Base-by-base conservation (phyloP, 768 basidiomycete species). In the Tricholoma sp. region DNA sequence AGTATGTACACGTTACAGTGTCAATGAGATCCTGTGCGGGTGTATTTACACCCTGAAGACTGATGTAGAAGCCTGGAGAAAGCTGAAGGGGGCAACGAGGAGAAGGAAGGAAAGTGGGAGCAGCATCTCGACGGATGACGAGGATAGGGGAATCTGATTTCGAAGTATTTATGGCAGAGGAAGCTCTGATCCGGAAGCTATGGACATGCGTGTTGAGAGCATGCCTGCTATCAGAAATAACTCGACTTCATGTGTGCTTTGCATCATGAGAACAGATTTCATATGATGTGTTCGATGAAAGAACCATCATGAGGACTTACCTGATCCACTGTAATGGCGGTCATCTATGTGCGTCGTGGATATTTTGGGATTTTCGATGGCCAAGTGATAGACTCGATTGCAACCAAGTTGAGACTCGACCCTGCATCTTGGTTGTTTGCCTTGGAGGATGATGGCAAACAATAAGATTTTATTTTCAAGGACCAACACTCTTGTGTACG, bases 21-120 rank as follows among this genome's bases (percentile, higher is more conserved):
- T 75, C 79, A 45, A 68, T 56, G 48, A 90, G 75, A 68, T 90
- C 87, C 13, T 65, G 55, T 0, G 86, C 84, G 2, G 80, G 66
- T 54, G 75, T 68, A 29, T 68, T 57, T 34, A 82, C 60, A 28
- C 71, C 67, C 29, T 81, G 71, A 50, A 86, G 72, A 9, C 70
- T 68, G 57, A 80, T 73, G 11, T 73, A 63, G 56, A 76, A 75
- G 36, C 66, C 62, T 18, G 65, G 54, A 11, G 72, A 64, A 36
- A 77, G 72, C 36, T 70, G 68, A 32, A 76, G 68, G 65, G 63
- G 3, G 64, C 55, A 15, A 62, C 50, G 53, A 63, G 52, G 45
- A 70, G 61, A 24, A 71, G 53, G 29, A 61, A 20, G 12, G 58
- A 59, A 32, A 63, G 53, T 29, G 53, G 36, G 47, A 59, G 55